phyloP scores from a whole-genome alignment of 148 eudicot species.

The Dysphania ambrosioides region DNA sequence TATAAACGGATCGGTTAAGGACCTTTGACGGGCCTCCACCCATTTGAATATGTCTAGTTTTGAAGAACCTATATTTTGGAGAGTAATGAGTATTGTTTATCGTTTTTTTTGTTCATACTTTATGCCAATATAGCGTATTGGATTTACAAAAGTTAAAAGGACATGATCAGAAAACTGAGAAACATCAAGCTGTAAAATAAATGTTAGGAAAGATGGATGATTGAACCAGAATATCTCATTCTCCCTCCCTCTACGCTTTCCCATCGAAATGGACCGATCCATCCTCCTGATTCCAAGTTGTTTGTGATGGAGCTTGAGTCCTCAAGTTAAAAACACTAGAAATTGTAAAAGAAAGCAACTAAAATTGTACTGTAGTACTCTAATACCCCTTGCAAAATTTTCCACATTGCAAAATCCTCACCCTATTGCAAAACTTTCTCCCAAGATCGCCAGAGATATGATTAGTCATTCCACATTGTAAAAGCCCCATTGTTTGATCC shows the following conservation, averaged over 20 bases:
- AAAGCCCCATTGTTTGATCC: constrained; percentile 59
- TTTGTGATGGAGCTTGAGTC: background rate
- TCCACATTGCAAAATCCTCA: background rate
- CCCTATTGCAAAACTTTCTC: background rate
- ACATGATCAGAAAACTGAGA: background rate
- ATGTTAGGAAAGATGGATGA: background rate
- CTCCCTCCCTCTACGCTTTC: background rate
- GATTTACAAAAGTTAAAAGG: too few species aligned
- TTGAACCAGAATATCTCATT: constrained; percentile 3
- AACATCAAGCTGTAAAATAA: background rate
- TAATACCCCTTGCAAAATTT: too few species aligned
- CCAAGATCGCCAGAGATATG: background rate
- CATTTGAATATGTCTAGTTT: too few species aligned
- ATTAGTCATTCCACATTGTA: constrained; percentile 73
- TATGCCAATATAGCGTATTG: too few species aligned
- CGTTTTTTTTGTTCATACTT: too few species aligned
- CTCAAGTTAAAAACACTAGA: constrained; percentile 4
- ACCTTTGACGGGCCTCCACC: too few species aligned
- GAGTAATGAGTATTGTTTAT: too few species aligned
- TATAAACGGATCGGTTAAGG: too few species aligned
- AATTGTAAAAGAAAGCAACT: constrained; percentile 8
- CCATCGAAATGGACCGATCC: constrained; percentile 7
- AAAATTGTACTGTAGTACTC: constrained; percentile 5
- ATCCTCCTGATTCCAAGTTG: background rate
- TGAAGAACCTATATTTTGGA: too few species aligned